Evolutionary conservation across 1,284 basidiomycete genomes (phyloP).

Genomic region (Sporisorium graminicola): DNA sequence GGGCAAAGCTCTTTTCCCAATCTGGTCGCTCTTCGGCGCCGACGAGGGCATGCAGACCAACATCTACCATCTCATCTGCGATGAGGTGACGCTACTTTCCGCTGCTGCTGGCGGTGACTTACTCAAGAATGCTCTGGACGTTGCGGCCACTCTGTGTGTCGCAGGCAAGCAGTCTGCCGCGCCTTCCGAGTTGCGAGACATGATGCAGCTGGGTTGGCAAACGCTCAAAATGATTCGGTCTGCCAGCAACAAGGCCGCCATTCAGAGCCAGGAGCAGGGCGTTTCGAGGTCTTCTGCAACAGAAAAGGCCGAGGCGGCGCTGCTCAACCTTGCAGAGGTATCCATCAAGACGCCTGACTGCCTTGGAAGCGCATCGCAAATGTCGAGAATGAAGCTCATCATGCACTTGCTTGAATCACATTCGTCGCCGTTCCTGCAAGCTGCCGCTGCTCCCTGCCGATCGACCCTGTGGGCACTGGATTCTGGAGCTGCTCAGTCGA

Average conservation of each 20-base stretch:
- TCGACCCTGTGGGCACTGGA: conserved; percentile 36
- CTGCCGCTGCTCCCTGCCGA: conserved; percentile 33
- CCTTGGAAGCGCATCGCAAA: conserved; percentile 9
- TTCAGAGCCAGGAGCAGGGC: conserved; percentile 5
- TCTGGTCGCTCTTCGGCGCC: conserved; percentile 53
- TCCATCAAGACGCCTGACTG: conserved; percentile 29
- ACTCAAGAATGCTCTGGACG: conserved; percentile 62
- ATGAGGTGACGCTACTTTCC: conserved; percentile 22
- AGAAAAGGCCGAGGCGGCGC: conserved; percentile 19
- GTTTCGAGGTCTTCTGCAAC: neutral
- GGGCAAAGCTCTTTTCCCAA: conserved; percentile 51
- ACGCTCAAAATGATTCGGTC: conserved; percentile 34
- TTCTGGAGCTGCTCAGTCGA: conserved; percentile 14
- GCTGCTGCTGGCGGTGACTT: conserved; percentile 22
- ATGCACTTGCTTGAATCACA: conserved; percentile 35
- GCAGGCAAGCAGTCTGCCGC: conserved; percentile 33
- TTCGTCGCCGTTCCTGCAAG: conserved; percentile 17
- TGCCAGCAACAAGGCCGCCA: conserved; percentile 21
- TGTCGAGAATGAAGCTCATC: conserved; percentile 27
- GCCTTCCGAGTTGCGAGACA: conserved; percentile 24
- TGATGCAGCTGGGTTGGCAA: conserved; percentile 42
- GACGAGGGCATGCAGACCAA: conserved; percentile 45
- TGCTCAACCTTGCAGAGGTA: conserved; percentile 38
- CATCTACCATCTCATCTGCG: conserved; percentile 39
- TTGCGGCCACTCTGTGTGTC: conserved; percentile 45